Conservation (phyloP, 331 rosid species). For the Pyracantha coccinea region DNA sequence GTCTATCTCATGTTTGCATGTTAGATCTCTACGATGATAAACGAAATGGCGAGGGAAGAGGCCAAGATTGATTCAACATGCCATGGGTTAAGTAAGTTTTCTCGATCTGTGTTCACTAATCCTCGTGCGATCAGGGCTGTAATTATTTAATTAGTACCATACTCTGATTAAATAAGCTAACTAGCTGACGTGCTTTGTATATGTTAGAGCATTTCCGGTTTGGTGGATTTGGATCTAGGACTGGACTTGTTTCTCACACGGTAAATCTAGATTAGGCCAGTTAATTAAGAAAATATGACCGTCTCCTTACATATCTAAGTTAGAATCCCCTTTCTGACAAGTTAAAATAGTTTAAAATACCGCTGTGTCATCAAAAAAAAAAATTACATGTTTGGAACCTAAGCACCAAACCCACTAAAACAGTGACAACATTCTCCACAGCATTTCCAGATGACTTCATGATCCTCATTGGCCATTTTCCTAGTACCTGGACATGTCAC, state of each 20-base stretch:
- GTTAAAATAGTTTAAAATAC: too few species aligned
- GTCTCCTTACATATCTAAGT: too few species aligned
- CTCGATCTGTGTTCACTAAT: not conserved
- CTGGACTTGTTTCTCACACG: too few species aligned
- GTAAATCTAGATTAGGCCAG: not conserved
- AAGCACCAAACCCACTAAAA: conserved; percentile 16
- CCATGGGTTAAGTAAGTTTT: not conserved
- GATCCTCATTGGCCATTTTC: not conserved
- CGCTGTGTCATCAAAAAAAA: not conserved
- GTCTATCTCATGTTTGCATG: conserved; percentile 31
- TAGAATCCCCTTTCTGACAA: too few species aligned
- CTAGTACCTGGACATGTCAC: not conserved
- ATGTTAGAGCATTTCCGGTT: too few species aligned
- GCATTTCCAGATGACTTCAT: not conserved
- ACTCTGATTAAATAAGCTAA: not conserved
- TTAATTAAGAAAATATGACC: too few species aligned
- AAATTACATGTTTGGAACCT: not conserved
- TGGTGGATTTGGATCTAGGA: too few species aligned
- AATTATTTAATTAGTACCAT: not conserved
- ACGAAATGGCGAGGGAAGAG: not conserved
- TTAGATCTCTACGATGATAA: conserved; percentile 24
- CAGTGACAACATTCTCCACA: conserved; percentile 3
- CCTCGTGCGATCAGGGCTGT: not conserved
- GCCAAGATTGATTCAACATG: not conserved
- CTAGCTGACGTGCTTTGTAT: not conserved